Base-by-base conservation (phyloP, 441 rosid species). In the Macaranga tanarius region DNA sequence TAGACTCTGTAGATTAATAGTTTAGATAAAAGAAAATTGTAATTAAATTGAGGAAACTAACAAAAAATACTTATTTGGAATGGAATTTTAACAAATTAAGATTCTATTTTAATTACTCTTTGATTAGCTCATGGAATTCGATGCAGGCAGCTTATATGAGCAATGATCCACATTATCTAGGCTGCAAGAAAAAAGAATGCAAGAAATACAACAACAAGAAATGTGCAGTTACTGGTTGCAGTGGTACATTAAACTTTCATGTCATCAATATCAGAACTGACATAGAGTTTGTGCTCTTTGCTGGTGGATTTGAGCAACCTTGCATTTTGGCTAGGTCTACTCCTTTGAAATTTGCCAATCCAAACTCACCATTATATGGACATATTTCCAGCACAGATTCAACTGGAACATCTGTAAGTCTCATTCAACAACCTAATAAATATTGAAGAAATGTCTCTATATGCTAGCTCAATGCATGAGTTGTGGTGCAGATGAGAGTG, bases 221-320 rank as follows among this genome's bases (percentile, higher is more conserved):
- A 12, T 87, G 93, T 50, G 67, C 10, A 1, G 71, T 72, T 22
- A 34, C 65, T 2, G 81, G 84, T 22, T 88, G 91, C 72, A 74
- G 81, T n/a, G 90, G 75, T 16, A 67, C 88, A 15, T 2, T 88
- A 31, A 63, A 62, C 1, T 90, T 90, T 73, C 91, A 90, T 70
- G 90, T 88, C 3, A 25, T 90, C 13, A 90, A 90, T 82, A 77
- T 88, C 73, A 83, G 92, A 76, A 86, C 89, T 0, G 83, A 86
- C 80, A 81, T 90, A 26, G 83, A 83, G 28, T 90, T 90, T 69
- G 89, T 88, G 25, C 70, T 90, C 25, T 90, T 90, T 8, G 50
- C 73, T 2, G 91, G 87, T 3, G 95, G 95, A 7, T 90, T 90
- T 26, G 59, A 11, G 0, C 65, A 67, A 0, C 92, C 95, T 11